These are phyloP conservation scores for Psophocarpus tetragonolobus DNA, from an alignment of 306 rosid genomes.

Conservation along the genomic window DNA sequence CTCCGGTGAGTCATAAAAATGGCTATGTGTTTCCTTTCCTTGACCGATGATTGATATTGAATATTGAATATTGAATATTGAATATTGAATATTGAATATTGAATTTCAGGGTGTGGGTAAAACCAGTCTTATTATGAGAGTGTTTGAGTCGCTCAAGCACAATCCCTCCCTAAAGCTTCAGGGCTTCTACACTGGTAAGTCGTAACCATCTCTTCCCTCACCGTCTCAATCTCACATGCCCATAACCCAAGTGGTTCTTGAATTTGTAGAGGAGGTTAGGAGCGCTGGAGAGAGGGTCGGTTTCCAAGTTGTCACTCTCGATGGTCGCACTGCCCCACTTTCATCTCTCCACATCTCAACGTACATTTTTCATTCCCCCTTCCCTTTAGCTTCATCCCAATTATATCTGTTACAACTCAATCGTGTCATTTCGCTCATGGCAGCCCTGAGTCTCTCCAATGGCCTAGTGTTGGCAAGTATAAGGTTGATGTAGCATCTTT, in stretches of 20 bases:
- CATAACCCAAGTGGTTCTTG: neutral
- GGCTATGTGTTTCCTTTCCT: neutral
- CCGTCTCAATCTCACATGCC: neutral
- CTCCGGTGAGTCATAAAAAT: conserved; percentile 74
- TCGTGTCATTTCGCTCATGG: conserved; percentile 37
- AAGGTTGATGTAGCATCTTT: conserved; percentile 75
- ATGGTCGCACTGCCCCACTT: conserved; percentile 69
- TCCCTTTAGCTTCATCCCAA: neutral
- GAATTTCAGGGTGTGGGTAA: conserved; percentile 91
- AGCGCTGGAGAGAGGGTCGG: conserved; percentile 62
- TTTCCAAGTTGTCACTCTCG: conserved; percentile 77
- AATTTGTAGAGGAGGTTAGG: conserved; percentile 70
- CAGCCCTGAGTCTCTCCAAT: conserved; percentile 64
- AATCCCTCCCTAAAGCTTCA: conserved; percentile 66
- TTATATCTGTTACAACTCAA: neutral
- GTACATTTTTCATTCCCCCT: conserved; percentile 29
- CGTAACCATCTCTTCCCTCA: conserved; percentile 42
- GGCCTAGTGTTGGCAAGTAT: conserved; percentile 88
- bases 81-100: too few relatives aligned
- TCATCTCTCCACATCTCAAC: conserved; percentile 63
- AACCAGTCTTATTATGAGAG: conserved; percentile 64
- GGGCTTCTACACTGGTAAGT: conserved; percentile 86
- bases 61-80: too few relatives aligned
- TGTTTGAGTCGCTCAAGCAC: conserved; percentile 57
- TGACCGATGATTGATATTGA: neutral